A percentile compares a stretch with the other conserved stretches of the same genome.
Evolutionary conservation across 2,329 filamentous ascomycete species (phyloP).

Genomic region (Spiromastix sp.): DNA sequence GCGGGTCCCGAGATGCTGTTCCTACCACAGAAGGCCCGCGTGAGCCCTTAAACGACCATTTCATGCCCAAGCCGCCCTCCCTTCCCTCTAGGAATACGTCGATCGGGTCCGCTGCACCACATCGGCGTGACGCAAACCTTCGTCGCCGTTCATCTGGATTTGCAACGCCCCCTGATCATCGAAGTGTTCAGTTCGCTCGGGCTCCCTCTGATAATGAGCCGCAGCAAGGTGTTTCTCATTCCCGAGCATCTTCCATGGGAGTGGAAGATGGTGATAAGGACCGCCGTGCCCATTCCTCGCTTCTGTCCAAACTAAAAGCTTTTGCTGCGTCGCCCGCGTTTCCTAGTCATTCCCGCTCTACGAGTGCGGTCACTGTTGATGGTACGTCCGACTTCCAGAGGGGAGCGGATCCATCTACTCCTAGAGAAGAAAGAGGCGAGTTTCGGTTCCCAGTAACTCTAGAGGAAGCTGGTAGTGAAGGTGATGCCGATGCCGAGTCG

Average conservation of each 20-base stretch:
- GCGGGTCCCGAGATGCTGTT: not conserved
- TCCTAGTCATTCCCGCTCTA: slow-evolving; percentile 39
- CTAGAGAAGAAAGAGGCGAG: slow-evolving; percentile 39
- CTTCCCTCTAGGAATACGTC: slow-evolving; percentile 16
- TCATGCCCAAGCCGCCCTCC: slow-evolving; percentile 14
- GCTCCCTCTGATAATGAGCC: slow-evolving; percentile 41
- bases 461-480: slow-evolving; percentile 55
- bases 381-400: slow-evolving; percentile 28
- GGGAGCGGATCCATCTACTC: slow-evolving; percentile 32
- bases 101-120: slow-evolving; percentile 17
- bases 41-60: not conserved
- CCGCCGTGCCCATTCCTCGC: slow-evolving; percentile 45
- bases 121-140: slow-evolving; percentile 14
- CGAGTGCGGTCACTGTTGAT: slow-evolving; percentile 37
- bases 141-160: slow-evolving; percentile 18
- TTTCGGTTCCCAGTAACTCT: slow-evolving; percentile 45
- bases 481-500: slow-evolving; percentile 71
- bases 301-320: slow-evolving; percentile 71
- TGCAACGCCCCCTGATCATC: slow-evolving; percentile 38
- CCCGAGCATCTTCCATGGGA: slow-evolving; percentile 56
- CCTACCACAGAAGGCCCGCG: not conserved
- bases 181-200: slow-evolving; percentile 68
- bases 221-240: slow-evolving; percentile 37
- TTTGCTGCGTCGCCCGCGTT: slow-evolving; percentile 49
- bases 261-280: slow-evolving; percentile 54